Base-by-base conservation (phyloP, 2,329 filamentous ascomycete genomes). In the Claviceps fusiformis region DNA sequence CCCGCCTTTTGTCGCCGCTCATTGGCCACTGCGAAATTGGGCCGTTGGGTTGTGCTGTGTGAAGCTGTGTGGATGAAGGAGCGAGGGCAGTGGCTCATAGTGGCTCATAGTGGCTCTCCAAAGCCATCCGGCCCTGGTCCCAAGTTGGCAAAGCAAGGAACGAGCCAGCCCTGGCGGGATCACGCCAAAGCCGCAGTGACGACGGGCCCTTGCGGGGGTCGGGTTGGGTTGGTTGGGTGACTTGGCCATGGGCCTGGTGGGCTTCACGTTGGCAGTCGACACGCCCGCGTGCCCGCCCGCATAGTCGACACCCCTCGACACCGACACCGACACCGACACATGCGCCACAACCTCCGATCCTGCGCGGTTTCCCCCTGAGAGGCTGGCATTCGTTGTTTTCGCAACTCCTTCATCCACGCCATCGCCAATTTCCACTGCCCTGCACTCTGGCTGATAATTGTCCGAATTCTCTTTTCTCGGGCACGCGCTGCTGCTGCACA, bases 331-430 rank as follows among this genome's bases (percentile, higher is more conserved):
- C 45, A 19, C 27, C 45, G 46, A 24, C 45, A 24, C 3, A 49
- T 54, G 48, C 54, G 52, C 52, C 52, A 54, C 52, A 53, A 39
- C 53, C 27, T 54, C 39, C 19, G 27, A 55, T 48, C 49, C 35
- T 41, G 49, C 54, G 54, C 43, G 50, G 43, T 48, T 48, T 17
- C 17, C 35, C 49, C 44, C 33, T 48, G 54, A 52, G 49, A 47
- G 44, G 13, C 39, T 5, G 24, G 39, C 41, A 39, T 52, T 11
- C 41, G 37, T 24, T 39, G 48, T 55, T 52, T 48, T 48, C 48
- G 49, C 54, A 52, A 43, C 54, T 55, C 54, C 43, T 52, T 33
- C 54, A 55, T 48, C 24, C 44, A 48, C 50, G 43, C 43, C 31
- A n/a, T 49, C 44, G 50, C 31, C 49, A 39, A 19, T 19, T 33